Base-by-base conservation (phyloP, 176 grass and related monocot species). In the Musa schizocarpa region DNA sequence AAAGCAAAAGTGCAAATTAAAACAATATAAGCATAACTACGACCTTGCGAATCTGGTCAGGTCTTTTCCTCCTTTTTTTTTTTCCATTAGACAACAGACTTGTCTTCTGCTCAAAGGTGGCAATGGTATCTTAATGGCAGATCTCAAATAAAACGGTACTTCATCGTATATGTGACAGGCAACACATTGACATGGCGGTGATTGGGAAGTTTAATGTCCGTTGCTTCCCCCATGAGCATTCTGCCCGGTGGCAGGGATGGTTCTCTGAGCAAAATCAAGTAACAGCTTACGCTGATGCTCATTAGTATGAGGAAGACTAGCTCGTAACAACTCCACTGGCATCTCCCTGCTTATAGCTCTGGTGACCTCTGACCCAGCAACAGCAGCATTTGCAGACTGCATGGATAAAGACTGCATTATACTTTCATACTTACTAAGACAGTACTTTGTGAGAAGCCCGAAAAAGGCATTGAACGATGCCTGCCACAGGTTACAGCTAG, bases 381-480 rank as follows among this genome's bases (percentile, higher is more conserved):
- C n/a, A 64, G 71, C 71, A 75, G 53, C 54, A 75, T 73, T 64
- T 26, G 12, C 48, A n/a, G 68, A 21, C 57, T 80, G 69, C 68
- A 80, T 9, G 21, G 14, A 13, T 24, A 65, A 34, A 2, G 78
- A 63, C 62, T 70, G 86, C 82, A 88, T 78, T 70, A 85, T 77
- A 77, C 57, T 76, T 75, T 91, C 86, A 82, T 84, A 91, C 75
- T 91, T 96, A 78, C 78, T 86, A 73, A 75, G 65, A 84, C 92
- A 96, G 53, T 96, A 96, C 65, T 81, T 81, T 19, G 86, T 78
- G 53, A 96, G 84, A 21, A 91, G 81, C 52, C 76, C 71, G 10
- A 96, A 96, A 69, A 96, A 91, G 34, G 88, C 83, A 59, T 96
- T 74, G 57, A 96, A 96, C 74, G 88, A 88, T 77, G 92, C 88